Conservation (phyloP, 495 filamentous ascomycete species). For the Penicillium macrosclerotiorum region DNA sequence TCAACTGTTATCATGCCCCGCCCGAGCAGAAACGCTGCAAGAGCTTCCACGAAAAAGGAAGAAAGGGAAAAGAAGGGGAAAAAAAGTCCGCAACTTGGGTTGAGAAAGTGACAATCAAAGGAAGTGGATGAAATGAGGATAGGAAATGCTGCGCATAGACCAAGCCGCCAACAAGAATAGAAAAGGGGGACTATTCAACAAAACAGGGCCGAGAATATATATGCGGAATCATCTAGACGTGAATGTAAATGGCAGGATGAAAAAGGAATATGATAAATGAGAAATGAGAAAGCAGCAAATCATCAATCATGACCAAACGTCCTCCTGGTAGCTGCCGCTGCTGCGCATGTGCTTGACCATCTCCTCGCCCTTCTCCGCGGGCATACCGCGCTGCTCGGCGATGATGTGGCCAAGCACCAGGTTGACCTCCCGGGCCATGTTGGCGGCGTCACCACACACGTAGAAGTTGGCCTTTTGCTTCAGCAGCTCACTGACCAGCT, state of each 20-base stretch:
- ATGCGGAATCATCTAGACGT: slow-evolving; percentile 35
- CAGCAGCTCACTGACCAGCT: slow-evolving; percentile 84
- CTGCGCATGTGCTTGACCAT: slow-evolving; percentile 94
- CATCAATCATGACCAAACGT: slow-evolving; percentile 77
- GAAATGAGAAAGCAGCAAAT: too few species aligned
- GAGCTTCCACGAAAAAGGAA: slow-evolving; percentile 1
- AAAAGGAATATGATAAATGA: too few species aligned
- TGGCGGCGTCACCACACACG: slow-evolving; percentile 95
- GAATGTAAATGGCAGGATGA: slow-evolving; percentile 21
- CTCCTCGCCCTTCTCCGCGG: slow-evolving; percentile 85
- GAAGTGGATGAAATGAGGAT: too few species aligned
- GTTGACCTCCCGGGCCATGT: slow-evolving; percentile 98
- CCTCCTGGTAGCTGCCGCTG: slow-evolving; percentile 95
- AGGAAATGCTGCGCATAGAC: slow-evolving; percentile 30
- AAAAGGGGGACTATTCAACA: too few species aligned
- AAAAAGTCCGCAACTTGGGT: too few species aligned
- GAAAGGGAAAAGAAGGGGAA: slow-evolving; percentile 1
- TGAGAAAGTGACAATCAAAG: background rate
- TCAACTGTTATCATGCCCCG: background rate
- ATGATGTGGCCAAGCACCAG: slow-evolving; percentile 79
- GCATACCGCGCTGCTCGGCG: slow-evolving; percentile 72
- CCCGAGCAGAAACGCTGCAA: background rate
- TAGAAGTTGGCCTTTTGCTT: slow-evolving; percentile 93
- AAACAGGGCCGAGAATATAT: slow-evolving; percentile 30
- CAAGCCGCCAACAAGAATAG: slow-evolving; percentile 20